These are phyloP conservation scores for Pseudopyricularia javanii DNA, from an alignment of 2,329 filamentous ascomycete genomes.

Conservation along the genomic window DNA sequence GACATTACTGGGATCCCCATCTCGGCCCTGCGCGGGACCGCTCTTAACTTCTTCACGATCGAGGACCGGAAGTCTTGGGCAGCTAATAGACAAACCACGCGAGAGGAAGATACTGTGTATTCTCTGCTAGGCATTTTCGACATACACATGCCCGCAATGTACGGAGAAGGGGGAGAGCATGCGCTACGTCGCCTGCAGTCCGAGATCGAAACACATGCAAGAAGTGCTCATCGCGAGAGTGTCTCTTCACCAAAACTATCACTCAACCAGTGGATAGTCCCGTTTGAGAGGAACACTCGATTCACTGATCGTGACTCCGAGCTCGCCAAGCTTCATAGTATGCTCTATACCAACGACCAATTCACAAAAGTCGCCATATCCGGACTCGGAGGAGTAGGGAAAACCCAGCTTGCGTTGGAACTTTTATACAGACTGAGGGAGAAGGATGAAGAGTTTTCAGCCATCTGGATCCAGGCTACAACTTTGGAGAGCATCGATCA, in stretches of 20 bases:
- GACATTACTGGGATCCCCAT: not conserved
- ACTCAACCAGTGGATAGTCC: not conserved
- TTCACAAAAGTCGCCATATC: not conserved
- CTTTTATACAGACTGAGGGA: conserved; percentile 20
- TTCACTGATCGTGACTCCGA: not conserved
- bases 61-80: conserved; percentile 5
- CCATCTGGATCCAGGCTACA: conserved; percentile 26
- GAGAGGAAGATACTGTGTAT: conserved; percentile 5
- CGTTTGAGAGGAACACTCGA: not conserved
- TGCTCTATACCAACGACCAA: not conserved
- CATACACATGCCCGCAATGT: conserved; percentile 4
- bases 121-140: conserved; percentile 4
- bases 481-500: conserved; percentile 20
- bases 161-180: not conserved
- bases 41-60: not conserved
- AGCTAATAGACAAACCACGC: conserved; percentile 1
- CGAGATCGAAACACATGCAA: not conserved
- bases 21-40: not conserved
- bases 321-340: not conserved
- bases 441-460: conserved; percentile 16
- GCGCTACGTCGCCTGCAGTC: not conserved
- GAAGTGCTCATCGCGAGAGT: not conserved
- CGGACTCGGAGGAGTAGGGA: not conserved
- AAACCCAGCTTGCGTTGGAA: conserved; percentile 8
- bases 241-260: not conserved